Base-by-base conservation (phyloP, 805 yeast genomes). In the Starmerella vaccinii region DNA sequence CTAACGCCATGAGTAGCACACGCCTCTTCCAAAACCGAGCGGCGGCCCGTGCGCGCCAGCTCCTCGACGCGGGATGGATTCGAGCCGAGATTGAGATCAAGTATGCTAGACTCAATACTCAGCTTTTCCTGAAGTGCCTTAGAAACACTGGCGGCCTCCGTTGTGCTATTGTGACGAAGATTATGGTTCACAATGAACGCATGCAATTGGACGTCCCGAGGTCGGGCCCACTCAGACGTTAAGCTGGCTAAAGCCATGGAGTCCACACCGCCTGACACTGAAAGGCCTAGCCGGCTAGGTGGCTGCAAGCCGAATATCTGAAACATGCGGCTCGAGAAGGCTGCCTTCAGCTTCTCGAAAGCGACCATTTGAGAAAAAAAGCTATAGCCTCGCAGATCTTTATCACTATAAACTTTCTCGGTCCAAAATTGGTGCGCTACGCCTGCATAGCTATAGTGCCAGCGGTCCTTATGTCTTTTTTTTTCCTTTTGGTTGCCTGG, bases 191-290 rank as follows among this genome's bases (percentile, higher is more conserved):
- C 74, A 0, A 89, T 81, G 33, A 82, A 68, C 2, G 87, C 85
- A 23, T 52, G 29, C 18, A 76, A 55, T 1, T 57, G 52, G 2
- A 67, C 60, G 6, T 64, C 59, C 43, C 66, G 54, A 2, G 53
- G 47, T 3, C 47, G 50, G 10, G 69, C 65, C 57, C 68, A 74
- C 23, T 66, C 63, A 0, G 68, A 53, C 4, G 81, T 62, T 18
- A 82, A 66, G 55, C 73, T 73, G 0, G 83, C 71, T 40, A 84
- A 63, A 13, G 84, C 80, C 78, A 84, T 79, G 1, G 92, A 84
- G 61, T 84, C 94, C 0, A 81, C 87, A 1, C 94, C 94, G 1
- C 95, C 95, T 15, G 87, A 80, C 0, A 84, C 72, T 0, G 88
- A 87, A 16, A 84, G 63, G 5, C 71, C 76, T 0, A 77, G 50